A percentile compares a stretch with the other conserved stretches of the same genome.
phyloP scores from a whole-genome alignment of 2,329 filamentous ascomycete species.

The Ophiognomonia clavigignenti-juglandacearum region DNA sequence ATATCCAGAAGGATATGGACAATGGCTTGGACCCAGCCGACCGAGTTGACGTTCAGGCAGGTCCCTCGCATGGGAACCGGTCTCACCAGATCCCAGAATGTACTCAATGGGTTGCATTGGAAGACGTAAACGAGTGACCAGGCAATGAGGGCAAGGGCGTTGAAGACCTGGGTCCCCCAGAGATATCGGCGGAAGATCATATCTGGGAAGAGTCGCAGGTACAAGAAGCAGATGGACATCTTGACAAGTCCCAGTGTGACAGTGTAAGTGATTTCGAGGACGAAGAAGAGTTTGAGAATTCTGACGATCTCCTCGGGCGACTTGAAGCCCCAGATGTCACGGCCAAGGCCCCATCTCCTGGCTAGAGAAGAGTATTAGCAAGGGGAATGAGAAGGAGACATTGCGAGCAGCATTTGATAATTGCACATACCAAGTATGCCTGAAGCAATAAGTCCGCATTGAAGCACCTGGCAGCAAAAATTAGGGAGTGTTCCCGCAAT shows the following conservation, averaged over 20 bases:
- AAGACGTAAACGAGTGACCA: not conserved
- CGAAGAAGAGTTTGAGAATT: slow-evolving; percentile 1
- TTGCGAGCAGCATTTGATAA: too few species aligned
- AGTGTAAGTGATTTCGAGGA: slow-evolving; percentile 1
- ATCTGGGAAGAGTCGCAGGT: slow-evolving; percentile 4
- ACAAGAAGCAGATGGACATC: slow-evolving; percentile 2
- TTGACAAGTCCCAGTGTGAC: slow-evolving; percentile 6
- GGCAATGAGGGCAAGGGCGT: not conserved
- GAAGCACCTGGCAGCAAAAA: not conserved
- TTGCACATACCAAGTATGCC: not conserved
- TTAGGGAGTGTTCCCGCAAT: not conserved
- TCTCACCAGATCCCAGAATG: slow-evolving; percentile 2
- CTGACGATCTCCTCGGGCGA: not conserved
- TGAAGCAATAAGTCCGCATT: slow-evolving; percentile 2
- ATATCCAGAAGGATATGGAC: slow-evolving; percentile 2
- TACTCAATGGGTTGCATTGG: slow-evolving; percentile 6
- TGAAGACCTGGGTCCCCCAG: slow-evolving; percentile 7
- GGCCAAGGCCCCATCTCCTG: slow-evolving; percentile 1
- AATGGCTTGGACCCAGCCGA: slow-evolving; percentile 6
- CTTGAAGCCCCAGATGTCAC: slow-evolving; percentile 1
- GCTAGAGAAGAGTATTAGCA: not conserved
- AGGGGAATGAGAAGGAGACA: not conserved
- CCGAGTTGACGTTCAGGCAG: slow-evolving; percentile 4
- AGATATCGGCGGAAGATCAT: not conserved
- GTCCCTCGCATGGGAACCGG: not conserved